Base-by-base conservation (phyloP, 2,329 filamentous ascomycete genomes). In the Fusarium beomiforme region DNA sequence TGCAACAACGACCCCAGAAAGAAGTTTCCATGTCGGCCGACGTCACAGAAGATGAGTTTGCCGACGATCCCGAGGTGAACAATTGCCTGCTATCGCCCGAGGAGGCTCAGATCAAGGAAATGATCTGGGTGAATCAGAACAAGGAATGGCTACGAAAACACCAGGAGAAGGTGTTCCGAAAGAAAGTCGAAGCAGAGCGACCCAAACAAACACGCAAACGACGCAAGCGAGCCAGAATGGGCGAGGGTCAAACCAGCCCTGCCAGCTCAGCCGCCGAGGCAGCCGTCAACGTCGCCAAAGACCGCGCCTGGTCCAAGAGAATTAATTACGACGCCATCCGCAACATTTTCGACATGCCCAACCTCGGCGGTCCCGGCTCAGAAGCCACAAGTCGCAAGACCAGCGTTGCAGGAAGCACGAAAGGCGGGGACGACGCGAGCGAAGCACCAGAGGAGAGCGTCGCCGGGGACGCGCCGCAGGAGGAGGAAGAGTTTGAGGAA, bases 91-190 rank as follows among this genome's bases (percentile, higher is more conserved):
- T 98, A 8, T 88, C 87, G 0, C 88, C 91, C 2, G 88, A 89
- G 6, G 95, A 98, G 81, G 89, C 91, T 4, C 88, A 88, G 36
- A 89, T 94, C 77, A 98, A 98, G 80, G 95, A 98, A 80, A 90
- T 90, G 65, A 93, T 98, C 56, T 99, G 96, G 96, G 90, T 97
- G 44, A 95, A 95, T 65, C 91, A 95, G 78, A 98, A 99, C 81
- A 94, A 96, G 79, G 94, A 97, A 73, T 99, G 95, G 88, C 86
- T 99, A 41, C 92, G 95, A 12, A 88, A 90, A 51, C 92, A 97
- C 78, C 94, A 98, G 77, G 90, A 93, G 66, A 97, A 96, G 80
- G 86, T 92, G 10, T 91, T 97, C 61, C 89, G 92, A 41, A 88
- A 90, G 64, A 93, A 94, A 80, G 83, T 89, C 68, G 88, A 88